Evolutionary conservation across 2,329 filamentous ascomycete species (phyloP).

Genomic region (Bimuria novae-zelandiae): DNA sequence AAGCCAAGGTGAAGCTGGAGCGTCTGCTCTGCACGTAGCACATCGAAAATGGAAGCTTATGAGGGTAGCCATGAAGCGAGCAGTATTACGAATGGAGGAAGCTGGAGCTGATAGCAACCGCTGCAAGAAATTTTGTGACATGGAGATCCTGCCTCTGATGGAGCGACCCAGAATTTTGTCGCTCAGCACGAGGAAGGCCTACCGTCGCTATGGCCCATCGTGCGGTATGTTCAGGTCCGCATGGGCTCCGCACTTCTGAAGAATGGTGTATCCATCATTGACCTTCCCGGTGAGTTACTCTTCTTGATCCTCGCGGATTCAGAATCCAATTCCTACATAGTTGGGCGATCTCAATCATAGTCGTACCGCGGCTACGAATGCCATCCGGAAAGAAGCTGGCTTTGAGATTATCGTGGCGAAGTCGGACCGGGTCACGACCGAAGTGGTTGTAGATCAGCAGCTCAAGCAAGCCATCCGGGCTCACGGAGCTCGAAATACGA

Average conservation of each 20-base stretch:
- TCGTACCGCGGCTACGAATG: conserved; percentile 13
- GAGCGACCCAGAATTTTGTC: conserved; percentile 2
- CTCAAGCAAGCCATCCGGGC: conserved; percentile 12
- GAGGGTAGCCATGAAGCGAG: too few species aligned
- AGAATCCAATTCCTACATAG: too few species aligned
- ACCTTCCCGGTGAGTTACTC: conserved; percentile 15
- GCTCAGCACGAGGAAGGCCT: background rate
- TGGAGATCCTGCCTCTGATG: background rate
- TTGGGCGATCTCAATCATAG: conserved; percentile 14
- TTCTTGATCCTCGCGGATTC: background rate
- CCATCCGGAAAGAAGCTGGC: conserved; percentile 8
- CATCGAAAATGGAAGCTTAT: conserved; percentile 8
- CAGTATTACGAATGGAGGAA: conserved; percentile 8
- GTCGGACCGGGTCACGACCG: conserved; percentile 8
- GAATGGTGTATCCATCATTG: conserved; percentile 10
- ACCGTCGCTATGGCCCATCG: conserved; percentile 10
- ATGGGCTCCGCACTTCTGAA: conserved; percentile 4
- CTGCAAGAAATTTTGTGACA: background rate
- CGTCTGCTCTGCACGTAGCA: background rate
- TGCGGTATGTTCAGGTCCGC: conserved; percentile 5
- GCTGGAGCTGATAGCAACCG: conserved; percentile 3
- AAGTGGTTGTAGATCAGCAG: conserved; percentile 4
- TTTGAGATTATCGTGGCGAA: conserved; percentile 15
- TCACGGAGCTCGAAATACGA: conserved; percentile 13
- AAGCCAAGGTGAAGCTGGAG: background rate